Conservation (phyloP, 164 flowering plant genomes). For the Amborella trichopoda region DNA sequence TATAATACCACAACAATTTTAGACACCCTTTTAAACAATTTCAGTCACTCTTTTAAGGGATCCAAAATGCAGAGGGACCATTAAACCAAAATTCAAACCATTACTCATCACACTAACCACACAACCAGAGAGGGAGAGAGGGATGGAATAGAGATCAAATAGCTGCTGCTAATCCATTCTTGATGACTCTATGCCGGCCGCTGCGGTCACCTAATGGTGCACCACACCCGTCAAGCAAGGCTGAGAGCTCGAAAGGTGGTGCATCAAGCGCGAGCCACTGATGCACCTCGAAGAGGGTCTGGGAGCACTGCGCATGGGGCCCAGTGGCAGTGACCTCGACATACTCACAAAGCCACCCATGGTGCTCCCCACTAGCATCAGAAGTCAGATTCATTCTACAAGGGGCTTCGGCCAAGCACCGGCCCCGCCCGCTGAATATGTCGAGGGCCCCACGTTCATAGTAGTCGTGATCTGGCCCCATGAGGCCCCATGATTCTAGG, state of each 20-base stretch:
- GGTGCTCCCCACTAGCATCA: conserved; percentile 46
- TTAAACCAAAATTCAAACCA: too few species aligned
- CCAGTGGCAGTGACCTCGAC: conserved; percentile 59
- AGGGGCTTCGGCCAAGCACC: conserved; percentile 31
- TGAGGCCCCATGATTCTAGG: conserved; percentile 45
- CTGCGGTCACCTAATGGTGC: too few species aligned
- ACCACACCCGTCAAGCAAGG: conserved; percentile 24
- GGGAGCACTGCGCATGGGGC: conserved; percentile 27
- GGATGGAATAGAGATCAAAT: too few species aligned
- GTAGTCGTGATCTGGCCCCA: conserved; percentile 44
- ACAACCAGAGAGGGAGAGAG: too few species aligned
- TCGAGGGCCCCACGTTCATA: conserved; percentile 55
- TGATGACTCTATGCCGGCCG: too few species aligned
- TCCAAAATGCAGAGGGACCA: too few species aligned
- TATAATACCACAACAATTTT: too few species aligned
- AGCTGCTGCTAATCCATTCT: too few species aligned
- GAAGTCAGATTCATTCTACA: conserved; percentile 55
- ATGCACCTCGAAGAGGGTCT: conserved; percentile 35
- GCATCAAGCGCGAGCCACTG: conserved; percentile 52
- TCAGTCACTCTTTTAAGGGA: too few species aligned
- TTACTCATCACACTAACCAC: too few species aligned
- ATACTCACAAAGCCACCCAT: conserved; percentile 56
- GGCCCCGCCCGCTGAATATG: conserved; percentile 43
- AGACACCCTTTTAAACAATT: too few species aligned
- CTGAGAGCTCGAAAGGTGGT: conserved; percentile 34